phyloP scores from a whole-genome alignment of 257 asterid genomes.

The Gentiana macrophylla region DNA sequence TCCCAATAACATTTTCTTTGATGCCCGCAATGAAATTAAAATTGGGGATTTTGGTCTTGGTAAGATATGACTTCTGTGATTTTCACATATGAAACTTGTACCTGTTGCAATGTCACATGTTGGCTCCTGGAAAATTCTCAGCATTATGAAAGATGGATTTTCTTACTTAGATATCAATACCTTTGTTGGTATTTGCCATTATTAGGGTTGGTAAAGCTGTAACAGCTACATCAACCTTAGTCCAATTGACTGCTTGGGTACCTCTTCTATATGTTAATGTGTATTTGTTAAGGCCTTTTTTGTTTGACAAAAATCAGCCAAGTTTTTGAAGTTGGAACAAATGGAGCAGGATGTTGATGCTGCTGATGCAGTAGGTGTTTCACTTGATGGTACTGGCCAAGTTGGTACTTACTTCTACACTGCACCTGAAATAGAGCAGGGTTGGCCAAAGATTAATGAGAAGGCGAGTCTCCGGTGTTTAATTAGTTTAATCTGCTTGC shows the following conservation, averaged over 20 bases:
- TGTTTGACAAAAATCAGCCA: constrained; percentile 40
- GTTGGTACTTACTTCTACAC: constrained; percentile 95
- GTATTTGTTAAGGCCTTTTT: not conserved
- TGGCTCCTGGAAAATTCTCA: no score
- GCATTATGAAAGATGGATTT: no score
- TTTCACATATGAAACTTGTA: constrained; percentile 2
- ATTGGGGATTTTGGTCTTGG: constrained; percentile 99
- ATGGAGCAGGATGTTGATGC: constrained; percentile 85
- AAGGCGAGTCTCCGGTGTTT: constrained; percentile 36
- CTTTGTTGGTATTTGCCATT: not conserved
- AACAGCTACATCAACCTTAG: not conserved
- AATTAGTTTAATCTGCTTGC: constrained; percentile 6
- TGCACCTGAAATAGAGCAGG: constrained; percentile 96
- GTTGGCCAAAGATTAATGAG: constrained; percentile 97
- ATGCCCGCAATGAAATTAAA: constrained; percentile 91
- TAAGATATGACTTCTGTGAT: constrained; percentile 28
- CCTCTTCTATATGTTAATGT: no score
- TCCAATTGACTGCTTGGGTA: not conserved
- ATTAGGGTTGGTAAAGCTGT: not conserved
- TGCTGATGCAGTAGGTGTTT: constrained; percentile 56
- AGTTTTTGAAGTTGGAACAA: constrained; percentile 88
- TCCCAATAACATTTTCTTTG: constrained; percentile 90
- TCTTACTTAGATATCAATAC: no score
- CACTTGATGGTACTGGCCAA: constrained; percentile 92
- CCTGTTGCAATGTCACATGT: not conserved